Evolutionary conservation across 495 filamentous ascomycete genomes (phyloP).

Genomic region (Cudoniella acicularis): DNA sequence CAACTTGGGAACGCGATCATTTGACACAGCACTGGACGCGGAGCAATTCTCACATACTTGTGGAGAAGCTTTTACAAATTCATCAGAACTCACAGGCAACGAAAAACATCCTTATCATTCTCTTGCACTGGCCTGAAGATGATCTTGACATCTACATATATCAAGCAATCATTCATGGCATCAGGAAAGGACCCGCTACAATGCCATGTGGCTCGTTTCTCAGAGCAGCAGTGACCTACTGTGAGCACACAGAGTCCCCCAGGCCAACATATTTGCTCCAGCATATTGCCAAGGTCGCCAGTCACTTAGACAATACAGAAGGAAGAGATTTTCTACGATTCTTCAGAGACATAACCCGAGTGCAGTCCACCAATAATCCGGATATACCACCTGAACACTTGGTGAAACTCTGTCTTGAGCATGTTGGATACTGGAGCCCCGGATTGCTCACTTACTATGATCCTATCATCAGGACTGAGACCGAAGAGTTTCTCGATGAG

Average conservation of each 20-base stretch:
- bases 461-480: conserved; percentile 13
- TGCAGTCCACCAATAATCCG: conserved; percentile 30
- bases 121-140: conserved; percentile 33
- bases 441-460: conserved; percentile 39
- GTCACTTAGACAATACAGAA: conserved; percentile 34
- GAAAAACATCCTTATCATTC: conserved; percentile 37
- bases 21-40: conserved; percentile 39
- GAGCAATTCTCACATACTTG: conserved; percentile 37
- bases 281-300: conserved; percentile 53
- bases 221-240: conserved; percentile 21
- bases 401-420: conserved; percentile 43
- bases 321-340: conserved; percentile 58
- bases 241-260: conserved; percentile 28
- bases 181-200: conserved; percentile 7
- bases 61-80: conserved; percentile 47
- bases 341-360: conserved; percentile 43
- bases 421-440: conserved; percentile 62
- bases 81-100: conserved; percentile 44
- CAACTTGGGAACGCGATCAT: conserved; percentile 36
- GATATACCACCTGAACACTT: conserved; percentile 37
- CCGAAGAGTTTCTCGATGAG: conserved; percentile 18
- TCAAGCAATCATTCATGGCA: conserved; percentile 19
- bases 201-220: conserved; percentile 16
- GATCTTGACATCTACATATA: conserved; percentile 13
- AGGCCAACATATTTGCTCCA: conserved; percentile 49